Percentiles rank a stretch among this genome's conserved stretches.
phyloP scores from a whole-genome alignment of 2,329 filamentous ascomycete genomes.

The Aspergillus fumigatus region DNA sequence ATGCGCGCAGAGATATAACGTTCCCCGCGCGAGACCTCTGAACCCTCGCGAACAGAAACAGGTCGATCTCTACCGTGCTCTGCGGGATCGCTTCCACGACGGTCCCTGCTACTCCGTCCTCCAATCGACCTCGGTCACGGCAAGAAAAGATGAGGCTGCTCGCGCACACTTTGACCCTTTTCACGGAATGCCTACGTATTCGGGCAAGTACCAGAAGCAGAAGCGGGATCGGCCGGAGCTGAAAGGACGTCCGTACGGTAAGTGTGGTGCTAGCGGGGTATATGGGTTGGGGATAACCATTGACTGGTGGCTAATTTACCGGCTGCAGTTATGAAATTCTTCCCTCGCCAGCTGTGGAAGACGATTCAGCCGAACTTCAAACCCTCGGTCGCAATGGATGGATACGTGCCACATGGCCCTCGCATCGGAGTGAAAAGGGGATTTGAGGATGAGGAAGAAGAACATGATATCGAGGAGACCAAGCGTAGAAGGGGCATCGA shows the following conservation, averaged over 20 bases:
- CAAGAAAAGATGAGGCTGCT: constrained; percentile 42
- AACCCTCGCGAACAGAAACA: constrained; percentile 42
- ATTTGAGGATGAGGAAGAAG: constrained; percentile 45
- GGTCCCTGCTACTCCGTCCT: constrained; percentile 57
- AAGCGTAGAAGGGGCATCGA: constrained; percentile 32
- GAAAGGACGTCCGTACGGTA: constrained; percentile 52
- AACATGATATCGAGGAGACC: constrained; percentile 27
- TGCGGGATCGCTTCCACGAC: constrained; percentile 54
- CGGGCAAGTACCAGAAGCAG: constrained; percentile 54
- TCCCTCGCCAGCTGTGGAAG: constrained; percentile 55
- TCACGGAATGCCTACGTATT: constrained; percentile 57
- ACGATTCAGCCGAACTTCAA: constrained; percentile 48
- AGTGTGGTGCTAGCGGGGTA: constrained; percentile 18
- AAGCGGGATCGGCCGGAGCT: constrained; percentile 53
- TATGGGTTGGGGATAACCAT: not conserved
- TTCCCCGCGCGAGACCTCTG: constrained; percentile 31
- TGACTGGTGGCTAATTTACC: not conserved
- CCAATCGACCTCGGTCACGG: constrained; percentile 33
- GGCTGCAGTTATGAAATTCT: constrained; percentile 50
- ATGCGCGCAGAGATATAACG: constrained; percentile 34
- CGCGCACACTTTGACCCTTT: constrained; percentile 56
- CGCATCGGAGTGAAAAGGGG: constrained; percentile 31
- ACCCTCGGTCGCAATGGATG: constrained; percentile 29
- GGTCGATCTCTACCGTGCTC: constrained; percentile 47
- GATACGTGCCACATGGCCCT: constrained; percentile 19